Percentiles rank a stretch among this genome's conserved stretches.
These are phyloP conservation scores for Singerocomus rubriflavus DNA, from an alignment of 1,284 basidiomycete genomes.

Conservation along the genomic window DNA sequence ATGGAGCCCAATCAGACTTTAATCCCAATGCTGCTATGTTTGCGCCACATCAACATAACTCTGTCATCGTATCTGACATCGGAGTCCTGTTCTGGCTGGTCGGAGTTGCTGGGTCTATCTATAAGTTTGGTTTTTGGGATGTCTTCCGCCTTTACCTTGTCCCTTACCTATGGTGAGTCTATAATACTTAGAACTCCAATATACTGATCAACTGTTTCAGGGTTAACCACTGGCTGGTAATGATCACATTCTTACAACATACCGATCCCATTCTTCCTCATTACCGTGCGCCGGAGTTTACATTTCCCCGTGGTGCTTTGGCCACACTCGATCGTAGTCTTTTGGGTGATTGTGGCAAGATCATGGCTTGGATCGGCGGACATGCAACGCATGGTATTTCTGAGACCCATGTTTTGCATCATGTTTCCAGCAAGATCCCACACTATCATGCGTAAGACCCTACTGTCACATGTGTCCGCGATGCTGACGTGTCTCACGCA, in stretches of 20 bases:
- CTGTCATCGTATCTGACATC: conserved; percentile 84
- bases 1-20: conserved; percentile 60
- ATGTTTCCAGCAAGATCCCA: conserved; percentile 90
- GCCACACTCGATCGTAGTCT: conserved; percentile 90
- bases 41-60: conserved; percentile 73
- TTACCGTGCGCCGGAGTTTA: conserved; percentile 90
- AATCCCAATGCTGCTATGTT: conserved; percentile 82
- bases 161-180: conserved; percentile 81
- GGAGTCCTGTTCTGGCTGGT: conserved; percentile 77
- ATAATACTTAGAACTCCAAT: neutral
- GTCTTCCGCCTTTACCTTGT: conserved; percentile 83
- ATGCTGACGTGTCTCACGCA: conserved; percentile 22
- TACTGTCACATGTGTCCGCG: neutral
- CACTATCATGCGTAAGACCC: conserved; percentile 75
- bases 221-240: conserved; percentile 87
- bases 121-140: conserved; percentile 68
- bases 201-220: conserved; percentile 26
- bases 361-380: conserved; percentile 77
- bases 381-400: conserved; percentile 85
- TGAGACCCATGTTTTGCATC: conserved; percentile 92
- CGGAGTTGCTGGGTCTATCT: conserved; percentile 58
- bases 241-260: conserved; percentile 96
- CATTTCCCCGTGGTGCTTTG: conserved; percentile 93
- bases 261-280: conserved; percentile 94
- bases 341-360: conserved; percentile 72